Percentiles rank a stretch among this genome's conserved stretches.
Evolutionary conservation across 345 rosid species (phyloP).

Genomic region (Trapa bicornis): DNA sequence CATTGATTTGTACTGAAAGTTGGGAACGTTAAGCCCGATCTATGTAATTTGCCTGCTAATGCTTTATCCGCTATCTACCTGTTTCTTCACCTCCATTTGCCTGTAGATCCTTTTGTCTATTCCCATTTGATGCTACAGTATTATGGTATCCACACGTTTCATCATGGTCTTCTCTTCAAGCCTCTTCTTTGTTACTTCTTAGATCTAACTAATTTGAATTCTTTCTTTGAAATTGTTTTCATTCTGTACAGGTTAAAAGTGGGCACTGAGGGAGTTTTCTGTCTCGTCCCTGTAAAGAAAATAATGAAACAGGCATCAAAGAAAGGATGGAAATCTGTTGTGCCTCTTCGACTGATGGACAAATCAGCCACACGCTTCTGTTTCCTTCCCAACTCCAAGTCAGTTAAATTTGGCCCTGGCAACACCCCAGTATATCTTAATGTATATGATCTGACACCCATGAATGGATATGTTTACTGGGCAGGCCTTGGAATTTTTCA

Average conservation of each 20-base stretch:
- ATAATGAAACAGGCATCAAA: constrained; percentile 48
- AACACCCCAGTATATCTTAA: constrained; percentile 73
- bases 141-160: not conserved
- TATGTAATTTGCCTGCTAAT: too few species aligned
- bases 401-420: constrained; percentile 44
- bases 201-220: too few species aligned
- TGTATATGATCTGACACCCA: constrained; percentile 83
- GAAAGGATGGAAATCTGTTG: constrained; percentile 51
- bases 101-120: not conserved
- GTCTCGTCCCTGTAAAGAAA: constrained; percentile 9
- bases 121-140: not conserved
- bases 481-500: constrained; percentile 94
- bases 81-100: not conserved
- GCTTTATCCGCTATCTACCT: not conserved
- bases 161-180: not conserved
- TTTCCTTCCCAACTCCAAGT: constrained; percentile 57
- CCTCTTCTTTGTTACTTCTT: not conserved
- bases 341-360: constrained; percentile 39
- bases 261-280: constrained; percentile 11
- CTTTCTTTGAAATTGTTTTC: not conserved
- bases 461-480: constrained; percentile 89
- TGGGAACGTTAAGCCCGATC: not conserved
- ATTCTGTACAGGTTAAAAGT: constrained; percentile 25
- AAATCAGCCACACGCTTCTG: constrained; percentile 63
- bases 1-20: too few species aligned